Evolutionary conservation across 169 alveolate genomes (phyloP).

Genomic region (Plasmodium coatneyi): DNA sequence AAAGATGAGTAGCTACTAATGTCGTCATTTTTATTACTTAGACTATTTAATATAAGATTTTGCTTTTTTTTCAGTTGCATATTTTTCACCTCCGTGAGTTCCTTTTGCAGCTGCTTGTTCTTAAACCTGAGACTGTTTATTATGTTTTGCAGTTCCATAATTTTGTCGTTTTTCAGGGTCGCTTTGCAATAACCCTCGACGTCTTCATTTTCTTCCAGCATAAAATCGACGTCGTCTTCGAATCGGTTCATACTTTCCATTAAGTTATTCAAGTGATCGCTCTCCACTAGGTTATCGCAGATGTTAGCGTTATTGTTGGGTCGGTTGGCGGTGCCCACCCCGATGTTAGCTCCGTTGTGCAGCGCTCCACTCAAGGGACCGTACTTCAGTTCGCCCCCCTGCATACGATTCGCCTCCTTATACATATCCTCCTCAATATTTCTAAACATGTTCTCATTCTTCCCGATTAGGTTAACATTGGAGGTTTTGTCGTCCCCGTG

Average conservation of each 20-base stretch:
- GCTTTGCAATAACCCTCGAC: constrained; percentile 1
- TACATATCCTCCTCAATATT: not conserved
- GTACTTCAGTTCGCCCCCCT: not conserved
- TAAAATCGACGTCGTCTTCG: constrained; percentile 22
- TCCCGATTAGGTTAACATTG: not conserved
- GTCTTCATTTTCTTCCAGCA: constrained; percentile 31
- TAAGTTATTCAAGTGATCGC: constrained; percentile 4
- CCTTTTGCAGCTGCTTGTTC: constrained; percentile 52
- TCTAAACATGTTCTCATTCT: not conserved
- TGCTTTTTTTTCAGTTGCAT: constrained; percentile 58
- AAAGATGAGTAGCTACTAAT: constrained; percentile 37
- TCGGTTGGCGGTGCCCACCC: not conserved
- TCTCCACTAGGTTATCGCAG: not conserved
- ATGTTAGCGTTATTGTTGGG: not conserved
- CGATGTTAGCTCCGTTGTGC: not conserved
- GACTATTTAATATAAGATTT: constrained; percentile 17
- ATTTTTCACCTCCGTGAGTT: constrained; percentile 41
- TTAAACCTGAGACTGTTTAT: constrained; percentile 47
- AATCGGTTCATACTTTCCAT: not conserved
- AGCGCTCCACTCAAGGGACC: not conserved
- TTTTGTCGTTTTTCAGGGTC: constrained; percentile 7
- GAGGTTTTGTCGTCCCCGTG: not conserved
- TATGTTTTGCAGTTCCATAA: constrained; percentile 27
- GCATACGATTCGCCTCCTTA: not conserved
- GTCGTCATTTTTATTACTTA: constrained; percentile 32